Evolutionary conservation across 257 asterid genomes (phyloP).

Genomic region (Solanum acaule): DNA sequence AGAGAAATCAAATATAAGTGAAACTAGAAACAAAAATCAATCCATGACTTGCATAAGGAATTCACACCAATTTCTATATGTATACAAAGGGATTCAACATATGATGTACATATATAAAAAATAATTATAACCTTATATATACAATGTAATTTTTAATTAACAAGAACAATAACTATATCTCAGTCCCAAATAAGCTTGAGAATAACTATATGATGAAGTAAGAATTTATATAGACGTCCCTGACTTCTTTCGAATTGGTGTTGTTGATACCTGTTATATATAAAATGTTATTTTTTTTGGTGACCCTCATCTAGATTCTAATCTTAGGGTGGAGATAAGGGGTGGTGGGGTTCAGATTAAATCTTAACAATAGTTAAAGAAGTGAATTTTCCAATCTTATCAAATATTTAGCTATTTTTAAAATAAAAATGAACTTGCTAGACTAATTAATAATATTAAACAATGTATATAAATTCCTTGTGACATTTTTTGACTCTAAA

Average conservation of each 20-base stretch:
- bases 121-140: not conserved
- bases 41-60: not conserved
- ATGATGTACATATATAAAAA: not conserved
- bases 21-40: not conserved
- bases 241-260: not conserved
- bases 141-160: not conserved
- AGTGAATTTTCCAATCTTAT: not conserved
- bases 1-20: not conserved
- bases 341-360: not conserved
- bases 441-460: not conserved
- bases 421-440: not conserved
- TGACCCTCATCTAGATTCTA: not conserved
- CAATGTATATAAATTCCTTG: not conserved
- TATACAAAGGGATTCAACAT: not conserved
- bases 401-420: not conserved
- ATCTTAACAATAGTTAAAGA: not conserved
- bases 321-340: not conserved
- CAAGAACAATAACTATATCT: not conserved
- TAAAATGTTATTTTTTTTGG: too few species aligned
- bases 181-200: not conserved
- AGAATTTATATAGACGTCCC: not conserved
- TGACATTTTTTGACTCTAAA: not conserved
- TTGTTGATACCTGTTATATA: too few species aligned
- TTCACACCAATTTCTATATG: not conserved
- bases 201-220: not conserved